These are phyloP conservation scores for Boletus mariae DNA, from an alignment of 1,284 basidiomycete species.

Conservation along the genomic window DNA sequence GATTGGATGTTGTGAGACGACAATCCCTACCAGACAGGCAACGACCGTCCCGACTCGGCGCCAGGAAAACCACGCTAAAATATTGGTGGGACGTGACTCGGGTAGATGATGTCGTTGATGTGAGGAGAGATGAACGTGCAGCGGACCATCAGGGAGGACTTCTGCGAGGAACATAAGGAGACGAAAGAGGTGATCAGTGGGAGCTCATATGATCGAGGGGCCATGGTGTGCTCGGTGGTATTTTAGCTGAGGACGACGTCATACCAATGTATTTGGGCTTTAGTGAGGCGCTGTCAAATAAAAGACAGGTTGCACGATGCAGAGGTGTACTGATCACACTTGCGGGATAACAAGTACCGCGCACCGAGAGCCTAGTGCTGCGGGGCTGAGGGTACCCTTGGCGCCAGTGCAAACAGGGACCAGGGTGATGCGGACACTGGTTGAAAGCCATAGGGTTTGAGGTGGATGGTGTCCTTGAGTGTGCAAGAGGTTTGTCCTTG, in stretches of 20 bases:
- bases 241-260: background rate
- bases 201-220: background rate
- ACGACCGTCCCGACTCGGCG: background rate
- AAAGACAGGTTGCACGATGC: background rate
- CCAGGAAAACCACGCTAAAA: background rate
- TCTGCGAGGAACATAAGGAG: background rate
- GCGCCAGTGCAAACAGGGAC: background rate
- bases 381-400: background rate
- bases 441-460: background rate
- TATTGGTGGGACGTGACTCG: background rate
- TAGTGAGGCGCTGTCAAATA: background rate
- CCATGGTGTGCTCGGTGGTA: background rate
- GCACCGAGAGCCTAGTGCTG: background rate
- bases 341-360: background rate
- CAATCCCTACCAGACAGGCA: too few species aligned
- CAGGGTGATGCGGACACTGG: background rate
- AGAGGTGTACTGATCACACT: background rate
- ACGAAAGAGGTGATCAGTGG: background rate
- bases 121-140: background rate
- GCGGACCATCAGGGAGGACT: background rate
- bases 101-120: background rate
- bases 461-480: background rate
- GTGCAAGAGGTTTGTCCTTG: background rate
- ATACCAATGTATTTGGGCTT: background rate
- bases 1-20: too few species aligned